Percentiles rank a stretch among this genome's conserved stretches.
Conservation (phyloP, 768 basidiomycete species). For the Mrakia hoshinonis region DNA sequence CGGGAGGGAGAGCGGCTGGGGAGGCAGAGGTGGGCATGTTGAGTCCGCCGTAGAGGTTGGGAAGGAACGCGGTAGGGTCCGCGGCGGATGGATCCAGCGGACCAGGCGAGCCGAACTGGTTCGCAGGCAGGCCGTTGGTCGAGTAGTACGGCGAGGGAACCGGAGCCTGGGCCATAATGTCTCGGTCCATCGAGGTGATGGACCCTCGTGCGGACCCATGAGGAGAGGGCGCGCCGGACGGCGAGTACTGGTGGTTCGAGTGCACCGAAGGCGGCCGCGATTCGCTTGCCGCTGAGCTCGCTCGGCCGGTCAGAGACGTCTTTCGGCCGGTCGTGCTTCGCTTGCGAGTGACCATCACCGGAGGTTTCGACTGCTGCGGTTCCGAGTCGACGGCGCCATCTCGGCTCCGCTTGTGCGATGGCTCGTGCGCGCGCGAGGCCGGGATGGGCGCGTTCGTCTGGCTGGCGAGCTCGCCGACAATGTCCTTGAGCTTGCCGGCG, state of each 20-base stretch:
- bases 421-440: background rate
- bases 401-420: constrained; percentile 3
- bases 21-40: background rate
- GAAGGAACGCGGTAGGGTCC: background rate
- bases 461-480: background rate
- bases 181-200: background rate
- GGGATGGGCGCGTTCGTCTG: background rate
- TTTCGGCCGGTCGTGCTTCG: background rate
- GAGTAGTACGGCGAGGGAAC: background rate
- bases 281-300: background rate
- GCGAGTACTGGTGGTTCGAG: background rate
- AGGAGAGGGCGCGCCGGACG: background rate
- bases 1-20: background rate
- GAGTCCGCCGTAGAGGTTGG: background rate
- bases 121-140: background rate
- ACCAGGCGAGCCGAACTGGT: background rate
- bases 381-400: background rate
- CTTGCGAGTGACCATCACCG: background rate
- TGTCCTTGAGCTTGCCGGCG: constrained; percentile 8
- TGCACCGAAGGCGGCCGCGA: background rate
- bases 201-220: background rate
- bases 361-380: background rate
- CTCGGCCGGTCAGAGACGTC: background rate
- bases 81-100: background rate
- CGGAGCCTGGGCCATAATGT: background rate